phyloP scores from a whole-genome alignment of 768 basidiomycete genomes.

The Hemileccinum rubropunctum region DNA sequence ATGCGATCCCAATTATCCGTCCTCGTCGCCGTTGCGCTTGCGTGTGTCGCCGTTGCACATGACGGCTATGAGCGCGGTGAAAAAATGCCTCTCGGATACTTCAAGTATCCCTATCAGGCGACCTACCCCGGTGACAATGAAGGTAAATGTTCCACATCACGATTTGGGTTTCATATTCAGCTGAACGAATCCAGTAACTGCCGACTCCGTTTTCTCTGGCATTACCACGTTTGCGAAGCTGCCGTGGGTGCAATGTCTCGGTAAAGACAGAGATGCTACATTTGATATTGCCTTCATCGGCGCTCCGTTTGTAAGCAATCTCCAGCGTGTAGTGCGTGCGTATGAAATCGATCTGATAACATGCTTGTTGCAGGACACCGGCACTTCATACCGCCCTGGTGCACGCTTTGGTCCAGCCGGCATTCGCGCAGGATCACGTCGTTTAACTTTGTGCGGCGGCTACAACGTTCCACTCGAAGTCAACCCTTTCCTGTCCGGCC shows the following conservation, averaged over 20 bases:
- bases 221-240: slow-evolving; percentile 85
- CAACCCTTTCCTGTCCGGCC: slow-evolving; percentile 68
- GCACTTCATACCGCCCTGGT: slow-evolving; percentile 76
- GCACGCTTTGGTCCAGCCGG: slow-evolving; percentile 86
- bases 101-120: slow-evolving; percentile 64
- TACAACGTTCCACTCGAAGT: slow-evolving; percentile 74
- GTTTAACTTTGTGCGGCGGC: slow-evolving; percentile 73
- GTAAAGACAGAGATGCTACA: slow-evolving; percentile 49
- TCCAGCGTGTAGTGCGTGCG: not conserved
- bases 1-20: slow-evolving; percentile 26
- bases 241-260: slow-evolving; percentile 81
- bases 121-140: slow-evolving; percentile 53
- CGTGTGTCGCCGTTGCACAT: slow-evolving; percentile 32
- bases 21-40: slow-evolving; percentile 27
- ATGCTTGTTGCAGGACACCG: slow-evolving; percentile 49
- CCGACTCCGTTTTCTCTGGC: slow-evolving; percentile 78
- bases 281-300: slow-evolving; percentile 86
- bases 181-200: slow-evolving; percentile 48
- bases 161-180: not conserved
- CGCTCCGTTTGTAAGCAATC: slow-evolving; percentile 63
- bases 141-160: slow-evolving; percentile 35
- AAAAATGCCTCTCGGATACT: slow-evolving; percentile 68
- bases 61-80: slow-evolving; percentile 42
- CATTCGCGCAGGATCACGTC: slow-evolving; percentile 75
- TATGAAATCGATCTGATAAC: not conserved